A percentile compares a stretch with the other conserved stretches of the same genome.
These are phyloP conservation scores for Candida tibetensis DNA, from an alignment of 805 yeast genomes.

Conservation along the genomic window DNA sequence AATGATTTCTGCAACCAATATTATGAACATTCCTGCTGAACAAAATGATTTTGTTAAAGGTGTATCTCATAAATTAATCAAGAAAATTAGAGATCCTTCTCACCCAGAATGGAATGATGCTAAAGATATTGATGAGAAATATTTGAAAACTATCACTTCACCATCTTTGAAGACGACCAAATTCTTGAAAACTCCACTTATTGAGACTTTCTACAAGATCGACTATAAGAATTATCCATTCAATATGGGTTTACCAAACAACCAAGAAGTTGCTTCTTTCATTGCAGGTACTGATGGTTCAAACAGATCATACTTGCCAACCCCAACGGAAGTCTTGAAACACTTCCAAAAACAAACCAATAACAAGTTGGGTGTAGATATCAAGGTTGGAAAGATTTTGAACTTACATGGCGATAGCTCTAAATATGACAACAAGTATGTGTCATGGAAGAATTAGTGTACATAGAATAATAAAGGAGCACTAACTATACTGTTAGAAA, in stretches of 20 bases:
- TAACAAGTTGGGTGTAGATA: slow-evolving; percentile 57
- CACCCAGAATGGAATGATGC: slow-evolving; percentile 40
- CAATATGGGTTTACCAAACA: slow-evolving; percentile 78
- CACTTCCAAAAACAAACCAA: slow-evolving; percentile 54
- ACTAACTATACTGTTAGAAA: no score
- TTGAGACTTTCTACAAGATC: slow-evolving; percentile 38
- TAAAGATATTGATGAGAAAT: slow-evolving; percentile 11
- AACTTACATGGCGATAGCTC: slow-evolving; percentile 51
- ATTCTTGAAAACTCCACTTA: slow-evolving; percentile 32
- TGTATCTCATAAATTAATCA: slow-evolving; percentile 59
- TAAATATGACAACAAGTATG: slow-evolving; percentile 41
- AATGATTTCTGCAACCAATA: slow-evolving; percentile 68
- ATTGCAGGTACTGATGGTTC: slow-evolving; percentile 68
- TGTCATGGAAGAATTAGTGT: slow-evolving; percentile 34
- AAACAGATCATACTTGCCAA: slow-evolving; percentile 64
- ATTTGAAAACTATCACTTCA: slow-evolving; percentile 18
- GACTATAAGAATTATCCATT: slow-evolving; percentile 51
- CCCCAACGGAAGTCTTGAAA: slow-evolving; percentile 62
- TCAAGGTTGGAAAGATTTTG: slow-evolving; percentile 58
- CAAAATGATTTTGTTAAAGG: slow-evolving; percentile 63
- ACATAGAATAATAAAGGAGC: slow-evolving; percentile 9
- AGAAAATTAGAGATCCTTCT: slow-evolving; percentile 59
- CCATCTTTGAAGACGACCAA: slow-evolving; percentile 22
- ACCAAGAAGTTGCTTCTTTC: slow-evolving; percentile 58
- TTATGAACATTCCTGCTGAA: slow-evolving; percentile 55